Evolutionary conservation across 108 stramenopile genomes (phyloP), one percentile per base, ranked within the genome.

Genomic region (Cylindrotheca fusiformis): DNA sequence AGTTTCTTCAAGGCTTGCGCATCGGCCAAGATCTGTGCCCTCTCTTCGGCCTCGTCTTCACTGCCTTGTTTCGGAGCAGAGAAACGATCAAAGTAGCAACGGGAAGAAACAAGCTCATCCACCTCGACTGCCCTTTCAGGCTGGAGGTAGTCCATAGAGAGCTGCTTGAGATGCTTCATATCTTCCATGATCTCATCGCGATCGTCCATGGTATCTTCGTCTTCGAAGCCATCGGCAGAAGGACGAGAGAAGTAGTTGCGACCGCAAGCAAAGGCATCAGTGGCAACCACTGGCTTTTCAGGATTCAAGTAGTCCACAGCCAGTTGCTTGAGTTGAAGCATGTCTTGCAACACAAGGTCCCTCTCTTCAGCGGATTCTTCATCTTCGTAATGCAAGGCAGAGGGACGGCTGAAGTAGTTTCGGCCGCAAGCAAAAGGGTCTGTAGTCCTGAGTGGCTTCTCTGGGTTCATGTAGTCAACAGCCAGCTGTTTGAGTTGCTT

Each of bases 321-420:
- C 21, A 69, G 50, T 74, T 78, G 63, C 77, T 85, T 88, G 45
- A 88, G 68, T 2, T 53, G 55, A 1, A 29, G 32, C 12, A 69
- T 65, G 12, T 87, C 86, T 6, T 67, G 79, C 17, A 87, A 44
- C 19, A 83, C 58, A 5, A 17, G 55, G 4, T 66, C 80, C 8
- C 82, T 80, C 55, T 79, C 82, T 10, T 71, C 64, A 3, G 30
- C 67, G n/a, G 60, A 65, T 20, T 67, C 69, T 10, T 51, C 70
- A 24, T 54, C 63, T 17, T 76, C 75, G 44, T 78, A 32, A n/a
- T 76, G 75, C 17, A 68, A 65, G 48, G 88, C 88, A 59, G 88
- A 90, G 8, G 74, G 48, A 54, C 84, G 84, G 32, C 41, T 57
- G 71, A 84, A 88, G 81, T 83, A 88, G 72, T 85, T 88, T 44